Base-by-base conservation (phyloP, 176 grass and related monocot species). In the Poa pratensis region DNA sequence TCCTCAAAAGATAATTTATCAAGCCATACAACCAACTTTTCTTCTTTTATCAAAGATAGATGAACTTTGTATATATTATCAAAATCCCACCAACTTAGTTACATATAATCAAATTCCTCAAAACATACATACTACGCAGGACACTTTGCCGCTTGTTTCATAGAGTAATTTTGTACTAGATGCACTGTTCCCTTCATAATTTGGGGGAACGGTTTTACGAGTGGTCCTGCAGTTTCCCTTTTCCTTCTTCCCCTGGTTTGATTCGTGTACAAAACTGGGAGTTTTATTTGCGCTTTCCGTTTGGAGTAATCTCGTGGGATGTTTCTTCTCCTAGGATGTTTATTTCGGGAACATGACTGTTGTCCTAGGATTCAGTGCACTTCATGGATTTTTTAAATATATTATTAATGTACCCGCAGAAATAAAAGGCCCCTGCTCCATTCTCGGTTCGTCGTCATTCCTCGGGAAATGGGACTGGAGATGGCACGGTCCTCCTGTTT, bases 281-380 rank as follows among this genome's bases (percentile, higher is more conserved):
- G 8, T 66, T 0, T 2, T 46, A 46, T 22, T 30, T 83, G 57
- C 75, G 24, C 59, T 76, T 26, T 35, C 65, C n/a, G 5, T 43
- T 63, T 53, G 58, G 73, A 76, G 9, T 34, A 57, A 2, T 62
- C 6, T 49, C 26, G 1, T 27, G 1, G 61, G 61, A 16, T 32
- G 61, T 1, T 50, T 35, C 24, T 13, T 78, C 49, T 75, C 70
- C 49, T 81, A 76, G 52, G 37, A 82, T 77, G 88, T 77, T 86
- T 62, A 69, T 83, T 59, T 42, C 4, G 17, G 23, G 37, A 46
- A 13, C 13, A 67, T 48, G 68, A 46, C 60, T 58, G 0, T 75
- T 85, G 24, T 67, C 35, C 59, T 75, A 80, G 59, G 68, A 75
- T 42, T 81, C 67, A 18, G n/a, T 89, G 77, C 20, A 39, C 69